Percentiles rank a stretch among this genome's conserved stretches.
Conservation (phyloP, 2,329 filamentous ascomycete genomes). For the Aspergillus sp. region DNA sequence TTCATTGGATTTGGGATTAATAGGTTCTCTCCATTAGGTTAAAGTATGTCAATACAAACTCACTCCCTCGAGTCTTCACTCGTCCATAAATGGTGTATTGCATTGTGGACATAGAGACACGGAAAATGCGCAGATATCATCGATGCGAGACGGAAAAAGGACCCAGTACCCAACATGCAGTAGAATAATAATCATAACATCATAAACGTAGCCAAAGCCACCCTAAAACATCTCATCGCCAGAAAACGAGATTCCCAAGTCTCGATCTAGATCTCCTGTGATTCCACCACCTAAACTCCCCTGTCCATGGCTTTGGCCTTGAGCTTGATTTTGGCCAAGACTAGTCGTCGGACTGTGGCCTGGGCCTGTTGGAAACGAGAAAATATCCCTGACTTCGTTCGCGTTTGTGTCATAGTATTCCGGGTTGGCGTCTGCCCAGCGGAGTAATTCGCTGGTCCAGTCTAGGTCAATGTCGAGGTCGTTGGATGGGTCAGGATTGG, state of each 20-base stretch:
- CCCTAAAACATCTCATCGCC: slow-evolving; percentile 30
- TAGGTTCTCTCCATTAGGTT: too few relatives aligned
- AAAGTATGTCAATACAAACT: too few relatives aligned
- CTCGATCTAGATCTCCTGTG: slow-evolving; percentile 39
- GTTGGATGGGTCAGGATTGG: slow-evolving; percentile 8
- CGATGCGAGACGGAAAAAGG: neutral
- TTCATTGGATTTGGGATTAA: neutral
- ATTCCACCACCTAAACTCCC: slow-evolving; percentile 22
- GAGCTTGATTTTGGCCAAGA: neutral
- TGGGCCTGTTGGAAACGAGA: slow-evolving; percentile 22
- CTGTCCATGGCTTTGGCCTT: slow-evolving; percentile 2
- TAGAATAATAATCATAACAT: neutral
- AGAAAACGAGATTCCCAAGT: slow-evolving; percentile 29
- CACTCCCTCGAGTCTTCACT: neutral
- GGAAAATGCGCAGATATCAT: neutral
- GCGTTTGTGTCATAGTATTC: slow-evolving; percentile 11
- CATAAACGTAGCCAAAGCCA: neutral
- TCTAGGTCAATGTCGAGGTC: slow-evolving; percentile 26
- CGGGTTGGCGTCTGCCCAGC: slow-evolving; percentile 19
- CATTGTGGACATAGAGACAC: too few relatives aligned
- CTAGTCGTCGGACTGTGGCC: slow-evolving; percentile 10
- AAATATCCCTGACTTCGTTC: slow-evolving; percentile 16
- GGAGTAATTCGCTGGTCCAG: slow-evolving; percentile 32
- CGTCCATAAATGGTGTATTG: neutral
- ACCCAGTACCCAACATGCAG: neutral